phyloP scores from a whole-genome alignment of 2,329 filamentous ascomycete species.

The Ascochyta lentis region DNA sequence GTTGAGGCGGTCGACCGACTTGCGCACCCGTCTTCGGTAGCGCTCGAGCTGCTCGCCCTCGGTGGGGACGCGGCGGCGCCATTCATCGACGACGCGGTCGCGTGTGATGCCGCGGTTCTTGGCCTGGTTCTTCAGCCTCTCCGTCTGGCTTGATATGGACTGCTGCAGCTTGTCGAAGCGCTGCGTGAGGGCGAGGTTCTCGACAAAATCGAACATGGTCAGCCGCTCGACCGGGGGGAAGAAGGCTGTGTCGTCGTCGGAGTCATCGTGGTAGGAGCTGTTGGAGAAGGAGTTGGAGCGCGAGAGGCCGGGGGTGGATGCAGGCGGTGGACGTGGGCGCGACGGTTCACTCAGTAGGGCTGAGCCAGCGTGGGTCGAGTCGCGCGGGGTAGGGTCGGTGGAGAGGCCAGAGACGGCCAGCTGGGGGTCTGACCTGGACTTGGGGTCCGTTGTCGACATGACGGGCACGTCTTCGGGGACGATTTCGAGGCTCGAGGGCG shows the following conservation, averaged over 20 bases:
- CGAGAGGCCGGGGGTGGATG: constrained; percentile 66
- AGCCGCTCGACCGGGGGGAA: constrained; percentile 89
- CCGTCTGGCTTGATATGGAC: constrained; percentile 79
- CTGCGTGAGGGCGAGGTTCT: constrained; percentile 88
- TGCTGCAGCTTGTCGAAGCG: constrained; percentile 90
- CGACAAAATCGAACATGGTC: constrained; percentile 89
- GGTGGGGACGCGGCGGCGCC: constrained; percentile 82
- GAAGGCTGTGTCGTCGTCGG: constrained; percentile 71
- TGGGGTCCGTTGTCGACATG: constrained; percentile 40
- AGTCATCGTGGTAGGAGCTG: constrained; percentile 84
- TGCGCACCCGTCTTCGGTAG: constrained; percentile 86
- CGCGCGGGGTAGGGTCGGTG: constrained; percentile 29
- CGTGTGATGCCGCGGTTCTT: constrained; percentile 81
- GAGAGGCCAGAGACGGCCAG: constrained; percentile 37
- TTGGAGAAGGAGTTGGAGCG: constrained; percentile 83
- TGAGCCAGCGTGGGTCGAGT: constrained; percentile 35
- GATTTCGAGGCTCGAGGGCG: constrained; percentile 36
- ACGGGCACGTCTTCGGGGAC: constrained; percentile 39
- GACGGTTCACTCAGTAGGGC: constrained; percentile 50
- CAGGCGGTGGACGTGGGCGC: constrained; percentile 55
- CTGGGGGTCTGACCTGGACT: constrained; percentile 41
- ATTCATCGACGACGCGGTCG: constrained; percentile 90
- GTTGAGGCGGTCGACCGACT: constrained; percentile 85
- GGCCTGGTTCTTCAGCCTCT: constrained; percentile 84
- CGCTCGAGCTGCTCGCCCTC: constrained; percentile 92